Evolutionary conservation across 1,139 yeast species (phyloP).

Genomic region (Magnusiomyces tetraspermus): DNA sequence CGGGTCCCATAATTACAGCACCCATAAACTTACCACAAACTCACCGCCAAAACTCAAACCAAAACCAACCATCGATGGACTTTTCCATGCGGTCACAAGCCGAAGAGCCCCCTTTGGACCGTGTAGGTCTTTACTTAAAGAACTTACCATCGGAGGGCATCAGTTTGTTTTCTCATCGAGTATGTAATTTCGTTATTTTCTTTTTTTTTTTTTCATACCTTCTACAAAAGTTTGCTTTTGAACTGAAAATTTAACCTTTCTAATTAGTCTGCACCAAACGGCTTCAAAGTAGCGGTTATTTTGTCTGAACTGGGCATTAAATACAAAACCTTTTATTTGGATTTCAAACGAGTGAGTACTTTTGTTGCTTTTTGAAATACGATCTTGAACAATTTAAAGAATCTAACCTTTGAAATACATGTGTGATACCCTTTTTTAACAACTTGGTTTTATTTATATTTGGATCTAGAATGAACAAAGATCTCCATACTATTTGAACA

Average conservation of each 20-base stretch:
- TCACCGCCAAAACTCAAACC: constrained; percentile 7
- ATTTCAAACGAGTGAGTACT: constrained; percentile 50
- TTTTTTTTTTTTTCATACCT: too few relatives aligned
- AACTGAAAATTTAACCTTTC: constrained; percentile 40
- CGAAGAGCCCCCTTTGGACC: constrained; percentile 24
- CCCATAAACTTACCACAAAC: constrained; percentile 3
- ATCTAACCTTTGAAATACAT: too few relatives aligned
- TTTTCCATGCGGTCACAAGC: constrained; percentile 12
- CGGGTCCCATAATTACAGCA: constrained; percentile 7
- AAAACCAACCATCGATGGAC: constrained; percentile 5
- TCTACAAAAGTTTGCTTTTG: constrained; percentile 56
- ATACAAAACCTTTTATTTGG: constrained; percentile 77
- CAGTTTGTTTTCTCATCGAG: constrained; percentile 75
- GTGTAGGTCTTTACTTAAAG: constrained; percentile 66
- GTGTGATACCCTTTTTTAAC: neutral
- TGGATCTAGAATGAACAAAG: constrained; percentile 61
- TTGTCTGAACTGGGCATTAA: constrained; percentile 72
- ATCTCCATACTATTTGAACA: constrained; percentile 83
- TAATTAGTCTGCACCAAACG: constrained; percentile 72
- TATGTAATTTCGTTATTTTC: constrained; percentile 7
- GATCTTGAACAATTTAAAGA: too few relatives aligned
- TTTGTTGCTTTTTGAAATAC: too few relatives aligned
- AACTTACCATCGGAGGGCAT: constrained; percentile 77
- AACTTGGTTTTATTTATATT: neutral
- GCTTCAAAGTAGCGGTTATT: constrained; percentile 89